Base-by-base conservation (phyloP, 2,329 filamentous ascomycete species). In the Xylariales sp. region DNA sequence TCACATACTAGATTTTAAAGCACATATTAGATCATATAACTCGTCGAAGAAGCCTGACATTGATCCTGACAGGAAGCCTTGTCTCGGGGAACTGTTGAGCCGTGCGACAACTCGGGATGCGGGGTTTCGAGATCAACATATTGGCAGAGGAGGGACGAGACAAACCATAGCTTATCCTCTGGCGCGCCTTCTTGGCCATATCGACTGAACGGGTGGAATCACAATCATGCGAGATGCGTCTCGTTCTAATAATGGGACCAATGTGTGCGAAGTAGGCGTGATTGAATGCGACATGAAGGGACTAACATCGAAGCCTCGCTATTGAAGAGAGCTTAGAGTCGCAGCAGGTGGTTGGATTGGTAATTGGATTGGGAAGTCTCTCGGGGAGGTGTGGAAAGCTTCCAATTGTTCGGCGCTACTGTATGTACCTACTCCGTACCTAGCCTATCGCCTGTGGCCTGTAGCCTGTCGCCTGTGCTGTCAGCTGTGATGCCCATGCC, bases 111-210 rank as follows among this genome's bases (percentile, higher is more conserved):
- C 31, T 28, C 19, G 8, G 37, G 42, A 51, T 54, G 57, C 52
- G 55, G 54, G 53, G 53, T 50, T 48, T 38, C 18, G 46, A 45
- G 33, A 44, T 10, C 8, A 32, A 32, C 9, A 32, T 8, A 32
- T 16, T 8, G 9, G 37, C 12, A 14, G 14, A 22, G 19, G 15
- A 19, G 39, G 25, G 38, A 40, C 46, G 41, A 42, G 41, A 65
- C 73, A 52, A 61, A 82, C 78, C 78, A 67, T 82, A 82, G 61
- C 77, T 80, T 67, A 82, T 79, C 64, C 77, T 76, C 65, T 82
- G 78, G 60, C 74, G 77, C 56, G 74, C 73, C 68, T 80, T 82
- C 59, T 76, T 78, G 65, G 78, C 76, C 78, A 82, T 82, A 49
- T 49, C 58, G 56, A 51, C 43, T 46, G 25, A 44, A 43, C 45